Evolutionary conservation across 2,329 filamentous ascomycete species (phyloP), one percentile per base, ranked within the genome.

Genomic region (Metarhizium sp.): DNA sequence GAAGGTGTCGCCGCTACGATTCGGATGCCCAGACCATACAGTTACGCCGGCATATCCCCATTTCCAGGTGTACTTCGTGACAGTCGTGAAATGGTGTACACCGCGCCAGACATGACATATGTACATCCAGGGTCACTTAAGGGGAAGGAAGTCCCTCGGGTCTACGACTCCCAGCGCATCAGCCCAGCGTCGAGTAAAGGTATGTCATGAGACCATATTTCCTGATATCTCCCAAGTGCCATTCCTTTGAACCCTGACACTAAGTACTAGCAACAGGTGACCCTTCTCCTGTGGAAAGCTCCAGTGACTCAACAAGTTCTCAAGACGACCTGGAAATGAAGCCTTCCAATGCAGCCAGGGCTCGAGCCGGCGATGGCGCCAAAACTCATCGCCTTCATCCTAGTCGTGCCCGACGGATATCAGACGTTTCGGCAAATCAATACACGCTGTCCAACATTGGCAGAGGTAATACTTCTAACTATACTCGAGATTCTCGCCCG

Each of bases 121-220:
- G 61, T 64, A 20, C 61, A 63, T 14, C 55, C 62, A 1, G 51
- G 58, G 2, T 71, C 72, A 5, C 55, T 66, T 38, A 77, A 76
- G 64, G 74, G 75, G 43, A 77, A 77, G 59, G 74, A 75, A 55
- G 66, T 71, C 10, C 67, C 68, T 53, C 64, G 71, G 20, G 63
- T 64, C 34, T 63, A 64, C 51, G 69, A 70, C 30, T 62, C 68
- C 7, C 66, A 66, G 2, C 66, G 67, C 30, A 63, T 63, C 52
- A 75, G 69, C 59, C 67, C 69, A 18, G 63, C 70, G 2, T 71
- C 71, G 13, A 71, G 69, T 62, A 72, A 72, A 63, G 67, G 70
- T 67, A 67, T 62, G 55, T 59, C 20, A 7, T 30, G 6, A 30
- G 47, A 47, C 36, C 10, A 34, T n/a, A 36, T n/a, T 43, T 52